These are phyloP conservation scores for Ganoderma lingzhi DNA, from an alignment of 1,284 basidiomycete genomes.

Conservation along the genomic window DNA sequence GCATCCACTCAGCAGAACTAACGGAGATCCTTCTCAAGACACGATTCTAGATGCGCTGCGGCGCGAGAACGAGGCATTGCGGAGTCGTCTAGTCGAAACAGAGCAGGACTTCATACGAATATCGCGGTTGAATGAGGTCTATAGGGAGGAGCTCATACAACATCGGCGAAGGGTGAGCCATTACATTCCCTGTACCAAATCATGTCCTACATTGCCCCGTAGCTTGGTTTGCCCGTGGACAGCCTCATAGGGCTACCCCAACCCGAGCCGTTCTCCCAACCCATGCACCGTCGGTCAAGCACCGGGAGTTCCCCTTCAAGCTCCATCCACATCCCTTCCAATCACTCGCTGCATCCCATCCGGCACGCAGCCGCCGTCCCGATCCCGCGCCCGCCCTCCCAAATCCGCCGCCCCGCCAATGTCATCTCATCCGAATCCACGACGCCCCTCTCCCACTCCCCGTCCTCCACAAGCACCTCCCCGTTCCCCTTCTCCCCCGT, in stretches of 20 bases:
- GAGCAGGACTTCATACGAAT: constrained; percentile 80
- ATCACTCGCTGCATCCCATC: constrained; percentile 39
- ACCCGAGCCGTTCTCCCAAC: constrained; percentile 71
- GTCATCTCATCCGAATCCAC: constrained; percentile 51
- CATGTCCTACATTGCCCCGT: constrained; percentile 8
- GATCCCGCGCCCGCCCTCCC: constrained; percentile 73
- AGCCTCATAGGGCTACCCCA: constrained; percentile 74
- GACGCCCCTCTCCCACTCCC: constrained; percentile 69
- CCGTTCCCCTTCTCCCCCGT: constrained; percentile 61
- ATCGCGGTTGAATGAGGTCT: constrained; percentile 78
- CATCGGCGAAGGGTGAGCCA: constrained; percentile 73
- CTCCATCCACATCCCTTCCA: constrained; percentile 47
- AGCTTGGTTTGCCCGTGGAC: constrained; percentile 80
- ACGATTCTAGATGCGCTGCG: constrained; percentile 77
- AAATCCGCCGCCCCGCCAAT: constrained; percentile 59
- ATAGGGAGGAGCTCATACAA: constrained; percentile 82
- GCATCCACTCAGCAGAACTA: constrained; percentile 39
- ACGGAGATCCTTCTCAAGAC: constrained; percentile 62
- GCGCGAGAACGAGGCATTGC: constrained; percentile 77
- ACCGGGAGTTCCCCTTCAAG: constrained; percentile 55
- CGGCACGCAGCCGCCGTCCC: constrained; percentile 59
- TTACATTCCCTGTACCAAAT: background rate
- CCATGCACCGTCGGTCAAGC: constrained; percentile 63
- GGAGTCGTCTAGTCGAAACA: constrained; percentile 68
- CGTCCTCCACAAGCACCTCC: constrained; percentile 64